These are phyloP conservation scores for Heterobasidion annosum DNA, from an alignment of 1,284 basidiomycete genomes.

Conservation along the genomic window DNA sequence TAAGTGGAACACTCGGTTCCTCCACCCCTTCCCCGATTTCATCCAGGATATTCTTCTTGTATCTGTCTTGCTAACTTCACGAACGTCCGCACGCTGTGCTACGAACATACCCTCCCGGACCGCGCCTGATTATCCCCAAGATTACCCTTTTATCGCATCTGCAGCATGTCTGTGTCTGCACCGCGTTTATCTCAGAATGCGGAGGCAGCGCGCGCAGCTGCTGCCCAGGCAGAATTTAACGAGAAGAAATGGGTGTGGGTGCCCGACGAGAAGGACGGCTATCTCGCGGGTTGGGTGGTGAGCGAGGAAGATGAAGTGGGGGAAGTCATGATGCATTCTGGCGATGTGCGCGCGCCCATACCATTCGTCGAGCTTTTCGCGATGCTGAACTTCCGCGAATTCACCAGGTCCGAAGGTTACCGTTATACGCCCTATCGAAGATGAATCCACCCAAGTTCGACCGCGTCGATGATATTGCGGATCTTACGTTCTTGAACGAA, in stretches of 20 bases:
- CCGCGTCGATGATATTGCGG: constrained; percentile 95
- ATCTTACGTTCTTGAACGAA: constrained; percentile 97
- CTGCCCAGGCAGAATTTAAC: constrained; percentile 89
- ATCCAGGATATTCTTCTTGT: too few species aligned
- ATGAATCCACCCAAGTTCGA: constrained; percentile 99
- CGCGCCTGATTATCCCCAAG: neutral
- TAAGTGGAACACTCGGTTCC: neutral
- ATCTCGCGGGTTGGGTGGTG: constrained; percentile 85
- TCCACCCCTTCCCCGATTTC: neutral
- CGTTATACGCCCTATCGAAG: constrained; percentile 76
- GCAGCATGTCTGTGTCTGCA: constrained; percentile 15
- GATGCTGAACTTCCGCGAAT: neutral
- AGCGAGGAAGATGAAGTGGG: constrained; percentile 75
- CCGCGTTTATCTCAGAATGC: constrained; percentile 51
- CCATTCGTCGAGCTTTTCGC: neutral
- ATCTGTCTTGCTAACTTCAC: neutral
- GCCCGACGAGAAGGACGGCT: constrained; percentile 83
- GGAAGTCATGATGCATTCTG: constrained; percentile 72
- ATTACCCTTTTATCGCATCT: too few species aligned
- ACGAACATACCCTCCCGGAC: neutral
- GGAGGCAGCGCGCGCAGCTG: constrained; percentile 73
- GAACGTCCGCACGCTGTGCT: neutral
- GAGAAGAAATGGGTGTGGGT: constrained; percentile 99
- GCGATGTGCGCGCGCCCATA: constrained; percentile 45
- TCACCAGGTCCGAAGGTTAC: constrained; percentile 65